Evolutionary conservation across 805 yeast species (phyloP).

Genomic region (Saccharomycopsis malanga): DNA sequence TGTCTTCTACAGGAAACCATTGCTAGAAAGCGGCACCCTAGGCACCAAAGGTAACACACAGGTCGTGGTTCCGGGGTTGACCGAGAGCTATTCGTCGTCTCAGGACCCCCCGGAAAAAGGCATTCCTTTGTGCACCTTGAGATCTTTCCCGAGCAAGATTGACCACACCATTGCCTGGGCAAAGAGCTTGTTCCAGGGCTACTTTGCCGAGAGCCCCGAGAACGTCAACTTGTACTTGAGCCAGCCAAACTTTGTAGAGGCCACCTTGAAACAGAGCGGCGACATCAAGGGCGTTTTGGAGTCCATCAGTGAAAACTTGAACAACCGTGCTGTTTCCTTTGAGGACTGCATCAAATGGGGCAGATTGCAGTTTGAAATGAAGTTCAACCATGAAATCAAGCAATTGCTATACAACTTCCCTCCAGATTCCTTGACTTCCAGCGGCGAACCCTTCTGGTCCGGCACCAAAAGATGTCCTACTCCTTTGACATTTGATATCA

Average conservation of each 20-base stretch:
- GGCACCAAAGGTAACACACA: slow-evolving; percentile 99
- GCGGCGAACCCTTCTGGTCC: slow-evolving; percentile 94
- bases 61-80: slow-evolving; percentile 85
- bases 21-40: slow-evolving; percentile 92
- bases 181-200: slow-evolving; percentile 87
- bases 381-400: slow-evolving; percentile 76
- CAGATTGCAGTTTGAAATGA: slow-evolving; percentile 76
- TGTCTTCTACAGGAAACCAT: slow-evolving; percentile 82
- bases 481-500: slow-evolving; percentile 71
- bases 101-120: slow-evolving; percentile 99
- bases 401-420: slow-evolving; percentile 95
- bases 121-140: slow-evolving; percentile 92
- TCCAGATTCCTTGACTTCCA: slow-evolving; percentile 80
- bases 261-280: slow-evolving; percentile 83
- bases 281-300: slow-evolving; percentile 84
- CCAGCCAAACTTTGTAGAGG: slow-evolving; percentile 90
- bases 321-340: slow-evolving; percentile 78
- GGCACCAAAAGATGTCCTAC: slow-evolving; percentile 96
- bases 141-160: slow-evolving; percentile 96
- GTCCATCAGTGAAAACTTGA: slow-evolving; percentile 68
- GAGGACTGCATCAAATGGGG: slow-evolving; percentile 97
- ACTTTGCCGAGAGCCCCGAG: slow-evolving; percentile 84
- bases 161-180: slow-evolving; percentile 99
- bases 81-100: slow-evolving; percentile 93
- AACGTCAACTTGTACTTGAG: slow-evolving; percentile 85